phyloP scores from a whole-genome alignment of 139 green algal genomes.

The Picochlorum costavermella region DNA sequence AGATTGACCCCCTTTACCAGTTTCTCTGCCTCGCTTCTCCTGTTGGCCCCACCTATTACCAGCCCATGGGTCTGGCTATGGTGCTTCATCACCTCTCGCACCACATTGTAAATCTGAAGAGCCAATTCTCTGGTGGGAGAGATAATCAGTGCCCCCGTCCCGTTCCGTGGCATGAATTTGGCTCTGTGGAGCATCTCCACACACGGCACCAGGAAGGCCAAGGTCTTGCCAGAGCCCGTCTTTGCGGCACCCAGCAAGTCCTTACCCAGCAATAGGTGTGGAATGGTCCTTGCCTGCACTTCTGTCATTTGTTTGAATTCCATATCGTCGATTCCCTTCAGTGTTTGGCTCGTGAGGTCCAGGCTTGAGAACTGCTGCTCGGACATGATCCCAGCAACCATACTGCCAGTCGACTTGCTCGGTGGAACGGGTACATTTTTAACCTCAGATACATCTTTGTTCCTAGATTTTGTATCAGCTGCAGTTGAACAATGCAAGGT shows the following conservation, averaged over 20 bases:
- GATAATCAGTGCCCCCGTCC: slow-evolving; percentile 86
- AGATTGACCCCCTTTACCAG: slow-evolving; percentile 94
- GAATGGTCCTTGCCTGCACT: slow-evolving; percentile 92
- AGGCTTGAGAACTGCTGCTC: slow-evolving; percentile 56
- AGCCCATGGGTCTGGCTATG: slow-evolving; percentile 92
- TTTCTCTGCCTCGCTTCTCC: slow-evolving; percentile 85
- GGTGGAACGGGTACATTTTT: too few relatives aligned
- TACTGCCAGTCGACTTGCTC: too few relatives aligned
- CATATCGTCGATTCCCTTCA: slow-evolving; percentile 63
- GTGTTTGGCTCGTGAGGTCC: slow-evolving; percentile 53
- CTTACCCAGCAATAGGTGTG: slow-evolving; percentile 74
- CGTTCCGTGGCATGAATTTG: slow-evolving; percentile 93
- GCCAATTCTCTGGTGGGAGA: slow-evolving; percentile 90
- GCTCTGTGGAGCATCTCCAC: slow-evolving; percentile 85
- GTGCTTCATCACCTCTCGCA: slow-evolving; percentile 81
- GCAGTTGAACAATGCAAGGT: too few relatives aligned
- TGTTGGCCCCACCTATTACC: slow-evolving; percentile 97
- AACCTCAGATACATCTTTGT: too few relatives aligned
- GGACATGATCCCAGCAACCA: slow-evolving; percentile 68
- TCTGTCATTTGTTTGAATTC: slow-evolving; percentile 82
- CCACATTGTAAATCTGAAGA: slow-evolving; percentile 95
- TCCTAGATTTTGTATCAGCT: too few relatives aligned
- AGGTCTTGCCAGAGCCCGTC: slow-evolving; percentile 95
- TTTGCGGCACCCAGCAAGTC: slow-evolving; percentile 92
- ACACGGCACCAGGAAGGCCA: slow-evolving; percentile 92